Base-by-base conservation (phyloP, 257 asterid species). In the Capsicum chinense region DNA sequence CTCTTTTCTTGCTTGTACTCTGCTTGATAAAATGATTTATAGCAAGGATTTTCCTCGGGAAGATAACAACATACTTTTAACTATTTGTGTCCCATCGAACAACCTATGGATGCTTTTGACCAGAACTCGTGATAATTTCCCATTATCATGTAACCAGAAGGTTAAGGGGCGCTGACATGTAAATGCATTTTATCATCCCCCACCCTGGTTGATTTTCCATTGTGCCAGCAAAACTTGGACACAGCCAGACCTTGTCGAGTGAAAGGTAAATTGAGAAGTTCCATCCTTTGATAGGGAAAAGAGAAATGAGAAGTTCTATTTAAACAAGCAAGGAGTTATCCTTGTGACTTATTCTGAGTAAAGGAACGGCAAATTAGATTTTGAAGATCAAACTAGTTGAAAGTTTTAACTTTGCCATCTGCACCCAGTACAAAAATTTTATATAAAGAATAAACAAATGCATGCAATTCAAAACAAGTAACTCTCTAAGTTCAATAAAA, bases 371-470 rank as follows among this genome's bases (percentile, higher is more conserved):
- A 58, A 17, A 58, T 58, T 7, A 58, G 63, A 58, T 58, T 58
- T 58, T 58, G 26, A 58, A 58, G 63, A 58, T 58, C 63, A 15
- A 58, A 74, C 44, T 12, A 50, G 21, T 50, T 48, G 80, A 74
- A 74, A 48, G 59, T 50, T 52, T 48, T 50, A 56, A 9, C 47
- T 48, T 50, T 19, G 19, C 44, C 60, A 74, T 50, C 19, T 4
- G 80, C 44, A 19, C 42, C 44, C 14, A 74, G 13, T 74, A 74
- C 60, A 74, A 50, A 39, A 8, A 74, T 74, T 21, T 50, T 48
- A 73, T 73, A 73, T 12, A 48, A 73, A 13, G 54, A 68, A 69
- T 11, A 71, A 71, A 35, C 10, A 69, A 39, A 74, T 73, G 80
- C 81, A 74, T 50, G 7, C 44, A 74, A 74, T 19, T 50, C 81